Conservation (phyloP, 805 yeast species). For the Priceomyces castillae region DNA sequence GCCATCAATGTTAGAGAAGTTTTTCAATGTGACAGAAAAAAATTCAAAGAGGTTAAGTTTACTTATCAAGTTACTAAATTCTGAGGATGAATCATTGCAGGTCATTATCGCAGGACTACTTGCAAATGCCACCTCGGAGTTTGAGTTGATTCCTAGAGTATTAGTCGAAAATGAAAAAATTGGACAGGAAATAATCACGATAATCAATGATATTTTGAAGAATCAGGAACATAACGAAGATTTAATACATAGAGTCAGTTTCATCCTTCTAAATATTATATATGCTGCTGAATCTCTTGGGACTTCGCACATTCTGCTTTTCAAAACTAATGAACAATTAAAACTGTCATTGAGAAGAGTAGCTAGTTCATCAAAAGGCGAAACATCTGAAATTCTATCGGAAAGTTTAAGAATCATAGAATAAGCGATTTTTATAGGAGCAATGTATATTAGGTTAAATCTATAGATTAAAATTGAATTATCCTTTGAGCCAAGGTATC, state of each 20-base stretch:
- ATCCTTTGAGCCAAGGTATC: conserved; percentile 41
- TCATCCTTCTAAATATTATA: conserved; percentile 19
- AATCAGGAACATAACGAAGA: conserved; percentile 22
- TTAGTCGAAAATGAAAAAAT: conserved; percentile 17
- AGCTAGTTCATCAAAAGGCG: conserved; percentile 8
- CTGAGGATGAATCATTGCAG: conserved; percentile 29
- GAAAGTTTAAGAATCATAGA: conserved; percentile 15
- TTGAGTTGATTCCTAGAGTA: conserved; percentile 31
- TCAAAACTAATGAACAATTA: conserved; percentile 7
- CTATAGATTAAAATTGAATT: conserved; percentile 28
- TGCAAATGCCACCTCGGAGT: conserved; percentile 41
- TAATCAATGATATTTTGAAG: conserved; percentile 20
- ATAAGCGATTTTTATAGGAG: neutral
- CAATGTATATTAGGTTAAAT: neutral
- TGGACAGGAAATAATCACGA: conserved; percentile 15
- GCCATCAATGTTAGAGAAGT: conserved; percentile 45
- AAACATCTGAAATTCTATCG: conserved; percentile 11
- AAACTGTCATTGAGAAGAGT: conserved; percentile 9
- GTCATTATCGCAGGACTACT: conserved; percentile 33
- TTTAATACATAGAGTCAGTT: conserved; percentile 28
- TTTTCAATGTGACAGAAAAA: conserved; percentile 52
- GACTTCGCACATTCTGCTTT: neutral
- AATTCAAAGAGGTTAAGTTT: conserved; percentile 26
- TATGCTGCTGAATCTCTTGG: conserved; percentile 12
- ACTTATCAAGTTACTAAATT: conserved; percentile 32